Evolutionary conservation across 306 rosid genomes (phyloP), one percentile per base, ranked within the genome.

Genomic region (Ochetophila trinervis): DNA sequence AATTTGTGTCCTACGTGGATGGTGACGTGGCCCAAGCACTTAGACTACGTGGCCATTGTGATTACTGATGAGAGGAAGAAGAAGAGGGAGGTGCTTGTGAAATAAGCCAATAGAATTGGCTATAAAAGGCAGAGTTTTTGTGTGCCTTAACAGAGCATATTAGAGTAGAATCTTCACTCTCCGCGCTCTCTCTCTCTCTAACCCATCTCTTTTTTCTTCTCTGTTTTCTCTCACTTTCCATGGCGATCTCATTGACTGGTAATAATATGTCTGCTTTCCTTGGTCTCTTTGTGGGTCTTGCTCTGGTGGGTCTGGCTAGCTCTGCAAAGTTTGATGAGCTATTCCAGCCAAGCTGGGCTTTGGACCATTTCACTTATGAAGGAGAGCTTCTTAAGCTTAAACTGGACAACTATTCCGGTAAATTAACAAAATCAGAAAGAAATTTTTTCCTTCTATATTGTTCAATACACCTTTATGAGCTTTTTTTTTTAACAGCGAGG

Each of bases 311-410:
- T 19, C 57, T 66, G 14, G 90, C 52, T 53, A 66, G 75, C 79
- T 88, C 88, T 48, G 78, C 91, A 1, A 86, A 81, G 40, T 93
- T 93, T 58, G 96, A 83, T 0, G 82, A 93, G 47, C 97, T 93
- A 47, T 93, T 87, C 65, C 97, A 93, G 51, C 90, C 99, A 0
- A 47, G 76, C 53, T 93, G 99, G 99, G 97, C 97, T 34, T 30
- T 53, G 4, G 99, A 93, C 77, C 99, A 93, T 79, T 87, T 90
- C 66, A 20, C 14, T 37, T 72, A 90, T 21, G 93, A 87, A 56
- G 99, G 97, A 77, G 95, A 93, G 47, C 65, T 74, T 8, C 78
- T 93, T 21, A 83, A 87, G 67, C 91, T 93, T 67, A 84, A 87
- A 62, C 95, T 93, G 6, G 99, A 93, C 66, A 78, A 82, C 8